Evolutionary conservation across 768 basidiomycete species (phyloP).

Genomic region (Auricularia sp.): DNA sequence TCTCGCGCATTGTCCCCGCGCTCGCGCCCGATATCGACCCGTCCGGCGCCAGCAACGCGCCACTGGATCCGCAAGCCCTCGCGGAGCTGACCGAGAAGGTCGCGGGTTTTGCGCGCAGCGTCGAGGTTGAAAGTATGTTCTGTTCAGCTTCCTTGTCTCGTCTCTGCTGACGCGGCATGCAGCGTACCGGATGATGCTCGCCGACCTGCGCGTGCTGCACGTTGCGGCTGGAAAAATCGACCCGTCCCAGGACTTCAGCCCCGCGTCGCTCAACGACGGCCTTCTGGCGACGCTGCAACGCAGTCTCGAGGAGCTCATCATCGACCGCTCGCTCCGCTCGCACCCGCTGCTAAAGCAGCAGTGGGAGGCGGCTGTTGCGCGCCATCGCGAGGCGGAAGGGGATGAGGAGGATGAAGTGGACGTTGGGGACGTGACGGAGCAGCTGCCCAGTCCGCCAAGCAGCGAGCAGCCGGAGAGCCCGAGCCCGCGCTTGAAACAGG

Average conservation of each 20-base stretch:
- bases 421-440: not conserved
- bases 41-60: not conserved
- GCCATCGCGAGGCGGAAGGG: not conserved
- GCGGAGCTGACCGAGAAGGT: not conserved
- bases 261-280: not conserved
- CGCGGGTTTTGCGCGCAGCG: slow-evolving; percentile 1
- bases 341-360: not conserved
- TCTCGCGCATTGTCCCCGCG: slow-evolving; percentile 59
- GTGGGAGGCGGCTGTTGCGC: not conserved
- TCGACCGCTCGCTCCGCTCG: not conserved
- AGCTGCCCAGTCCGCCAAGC: not conserved
- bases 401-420: not conserved
- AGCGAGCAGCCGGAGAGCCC: not conserved
- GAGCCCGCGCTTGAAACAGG: not conserved
- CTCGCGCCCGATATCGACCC: slow-evolving; percentile 33
- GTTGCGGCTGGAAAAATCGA: not conserved
- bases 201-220: not conserved
- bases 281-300: not conserved
- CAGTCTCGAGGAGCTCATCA: not conserved
- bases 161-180: not conserved
- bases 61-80: not conserved
- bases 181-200: not conserved
- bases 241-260: not conserved
- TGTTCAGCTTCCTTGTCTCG: not conserved
- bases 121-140: not conserved